phyloP scores from a whole-genome alignment of 352 stramenopile genomes.

The Phytophthora tentaculata region DNA sequence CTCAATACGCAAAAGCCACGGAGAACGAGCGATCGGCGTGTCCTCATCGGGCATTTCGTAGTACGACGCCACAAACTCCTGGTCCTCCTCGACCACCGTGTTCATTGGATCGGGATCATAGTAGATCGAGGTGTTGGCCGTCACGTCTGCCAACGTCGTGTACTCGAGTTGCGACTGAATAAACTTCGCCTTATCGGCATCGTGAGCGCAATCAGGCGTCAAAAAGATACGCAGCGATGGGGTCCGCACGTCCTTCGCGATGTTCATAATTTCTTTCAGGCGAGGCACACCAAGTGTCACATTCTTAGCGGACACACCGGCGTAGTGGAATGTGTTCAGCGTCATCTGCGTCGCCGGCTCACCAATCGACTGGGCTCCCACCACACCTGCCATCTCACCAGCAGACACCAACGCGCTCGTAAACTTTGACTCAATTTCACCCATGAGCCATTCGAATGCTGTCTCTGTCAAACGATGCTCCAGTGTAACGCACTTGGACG shows the following conservation, averaged over 20 bases:
- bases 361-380: slow-evolving; percentile 99
- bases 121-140: slow-evolving; percentile 97
- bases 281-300: slow-evolving; percentile 99
- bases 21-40: slow-evolving; percentile 92
- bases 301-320: slow-evolving; percentile 99
- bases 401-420: slow-evolving; percentile 94
- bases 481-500: slow-evolving; percentile 96
- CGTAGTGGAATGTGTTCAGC: slow-evolving; percentile 99
- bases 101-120: slow-evolving; percentile 99
- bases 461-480: slow-evolving; percentile 96
- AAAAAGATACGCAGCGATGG: slow-evolving; percentile 97
- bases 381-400: slow-evolving; percentile 98
- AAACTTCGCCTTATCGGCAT: slow-evolving; percentile 89
- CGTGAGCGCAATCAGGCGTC: slow-evolving; percentile 87
- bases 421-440: slow-evolving; percentile 98
- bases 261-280: slow-evolving; percentile 99
- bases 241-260: slow-evolving; percentile 98
- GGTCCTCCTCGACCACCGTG: slow-evolving; percentile 97
- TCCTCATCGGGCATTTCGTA: slow-evolving; percentile 98
- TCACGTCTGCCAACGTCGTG: slow-evolving; percentile 97
- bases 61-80: slow-evolving; percentile 98
- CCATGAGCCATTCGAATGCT: slow-evolving; percentile 95
- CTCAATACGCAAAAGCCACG: slow-evolving; percentile 99
- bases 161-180: slow-evolving; percentile 97
- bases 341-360: slow-evolving; percentile 99